Percentiles rank a stretch among this genome's conserved stretches.
Conservation (phyloP, 768 basidiomycete species). For the Podaxis mareebaensis region DNA sequence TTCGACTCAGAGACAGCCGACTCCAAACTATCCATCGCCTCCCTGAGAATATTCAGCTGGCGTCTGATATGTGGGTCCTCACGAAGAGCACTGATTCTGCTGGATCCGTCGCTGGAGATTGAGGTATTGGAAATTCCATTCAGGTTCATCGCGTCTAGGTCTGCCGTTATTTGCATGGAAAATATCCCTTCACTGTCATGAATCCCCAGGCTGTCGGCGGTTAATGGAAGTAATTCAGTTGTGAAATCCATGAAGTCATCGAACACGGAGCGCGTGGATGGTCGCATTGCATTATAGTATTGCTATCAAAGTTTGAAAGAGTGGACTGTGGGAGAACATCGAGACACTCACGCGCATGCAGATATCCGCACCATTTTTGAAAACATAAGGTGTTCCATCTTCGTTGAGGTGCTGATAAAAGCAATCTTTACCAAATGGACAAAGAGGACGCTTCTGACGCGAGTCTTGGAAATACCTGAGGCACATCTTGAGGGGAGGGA, state of each 20-base stretch:
- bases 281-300: conserved; percentile 6
- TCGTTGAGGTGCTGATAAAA: conserved; percentile 73
- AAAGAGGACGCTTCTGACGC: conserved; percentile 48
- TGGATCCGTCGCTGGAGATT: neutral
- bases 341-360: conserved; percentile 49
- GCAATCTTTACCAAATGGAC: conserved; percentile 81
- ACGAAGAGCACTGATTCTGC: neutral
- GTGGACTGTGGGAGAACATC: conserved; percentile 4
- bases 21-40: conserved; percentile 10
- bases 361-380: conserved; percentile 52
- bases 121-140: neutral
- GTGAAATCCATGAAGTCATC: conserved; percentile 8
- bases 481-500: neutral
- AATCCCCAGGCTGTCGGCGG: neutral
- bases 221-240: neutral
- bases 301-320: conserved; percentile 1
- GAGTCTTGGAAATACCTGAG: conserved; percentile 65
- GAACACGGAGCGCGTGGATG: neutral
- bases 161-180: conserved; percentile 5
- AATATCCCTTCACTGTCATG: conserved; percentile 2
- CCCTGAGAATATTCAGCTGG: conserved; percentile 3
- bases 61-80: neutral
- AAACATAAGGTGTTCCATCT: conserved; percentile 64
- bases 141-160: neutral
- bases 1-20: conserved; percentile 11